Percentiles rank a stretch among this genome's conserved stretches.
phyloP scores from a whole-genome alignment of 371 early-diverging fungal species.

The Mucor piriformis region DNA sequence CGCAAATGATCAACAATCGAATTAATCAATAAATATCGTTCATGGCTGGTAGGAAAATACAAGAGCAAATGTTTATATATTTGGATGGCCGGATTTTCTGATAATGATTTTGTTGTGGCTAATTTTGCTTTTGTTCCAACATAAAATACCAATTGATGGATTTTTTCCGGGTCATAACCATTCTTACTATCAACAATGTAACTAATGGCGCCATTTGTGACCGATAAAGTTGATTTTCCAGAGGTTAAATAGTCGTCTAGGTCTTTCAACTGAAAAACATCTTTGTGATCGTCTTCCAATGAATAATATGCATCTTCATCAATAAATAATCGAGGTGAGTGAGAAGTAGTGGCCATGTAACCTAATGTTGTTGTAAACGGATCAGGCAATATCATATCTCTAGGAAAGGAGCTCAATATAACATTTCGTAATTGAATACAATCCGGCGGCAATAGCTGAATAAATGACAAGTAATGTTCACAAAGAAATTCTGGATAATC shows the following conservation, averaged over 20 bases:
- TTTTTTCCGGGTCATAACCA: neutral
- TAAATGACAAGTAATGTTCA: constrained; percentile 86
- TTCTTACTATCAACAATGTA: neutral
- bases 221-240: neutral
- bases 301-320: neutral
- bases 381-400: constrained; percentile 93
- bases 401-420: constrained; percentile 92
- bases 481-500: constrained; percentile 97
- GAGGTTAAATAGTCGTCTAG: constrained; percentile 4
- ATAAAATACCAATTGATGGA: constrained; percentile 30
- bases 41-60: constrained; percentile 28
- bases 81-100: constrained; percentile 29
- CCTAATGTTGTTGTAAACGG: constrained; percentile 82
- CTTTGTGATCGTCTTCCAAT: neutral
- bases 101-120: constrained; percentile 23
- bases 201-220: constrained; percentile 8
- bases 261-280: constrained; percentile 3
- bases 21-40: constrained; percentile 83
- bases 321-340: constrained; percentile 1
- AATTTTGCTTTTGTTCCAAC: constrained; percentile 31
- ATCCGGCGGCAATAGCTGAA: constrained; percentile 85
- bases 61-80: constrained; percentile 35
- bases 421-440: constrained; percentile 96
- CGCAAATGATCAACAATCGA: constrained; percentile 95
- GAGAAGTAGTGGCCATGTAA: constrained; percentile 21